Conservation (phyloP, 495 filamentous ascomycete genomes). For the Patellaria atrata region DNA sequence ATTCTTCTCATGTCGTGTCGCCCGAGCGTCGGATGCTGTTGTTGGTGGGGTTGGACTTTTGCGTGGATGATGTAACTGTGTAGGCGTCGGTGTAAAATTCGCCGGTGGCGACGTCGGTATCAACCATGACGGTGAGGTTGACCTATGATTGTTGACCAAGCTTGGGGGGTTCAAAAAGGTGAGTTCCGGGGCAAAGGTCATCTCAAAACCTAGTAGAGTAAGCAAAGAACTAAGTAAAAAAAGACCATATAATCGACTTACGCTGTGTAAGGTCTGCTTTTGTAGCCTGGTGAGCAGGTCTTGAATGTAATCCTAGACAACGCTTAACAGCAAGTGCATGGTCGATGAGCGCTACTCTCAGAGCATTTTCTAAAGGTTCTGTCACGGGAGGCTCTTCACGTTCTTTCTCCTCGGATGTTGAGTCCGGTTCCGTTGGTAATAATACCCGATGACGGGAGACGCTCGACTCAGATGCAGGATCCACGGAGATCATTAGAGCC, state of each 20-base stretch:
- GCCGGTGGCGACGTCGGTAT: constrained; percentile 6
- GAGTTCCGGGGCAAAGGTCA: constrained; percentile 48
- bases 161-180: constrained; percentile 32
- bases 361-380: constrained; percentile 62
- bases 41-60: constrained; percentile 7
- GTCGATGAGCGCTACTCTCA: constrained; percentile 75
- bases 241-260: constrained; percentile 9
- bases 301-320: constrained; percentile 53
- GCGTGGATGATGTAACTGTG: constrained; percentile 2
- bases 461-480: constrained; percentile 49
- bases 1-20: constrained; percentile 20
- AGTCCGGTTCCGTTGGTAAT: constrained; percentile 37
- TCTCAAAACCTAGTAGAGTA: constrained; percentile 37
- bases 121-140: constrained; percentile 29
- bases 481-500: constrained; percentile 57
- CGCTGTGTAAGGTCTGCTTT: constrained; percentile 36
- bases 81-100: constrained; percentile 8
- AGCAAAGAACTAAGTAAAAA: constrained; percentile 5
- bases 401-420: constrained; percentile 29
- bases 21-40: constrained; percentile 8
- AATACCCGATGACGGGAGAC: constrained; percentile 63
- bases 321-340: constrained; percentile 79
- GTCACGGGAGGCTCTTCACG: constrained; percentile 36
- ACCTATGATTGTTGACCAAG: constrained; percentile 16
- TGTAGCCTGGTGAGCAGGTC: constrained; percentile 44